Base-by-base conservation (phyloP, 805 yeast genomes). In the Teunomyces stri region DNA sequence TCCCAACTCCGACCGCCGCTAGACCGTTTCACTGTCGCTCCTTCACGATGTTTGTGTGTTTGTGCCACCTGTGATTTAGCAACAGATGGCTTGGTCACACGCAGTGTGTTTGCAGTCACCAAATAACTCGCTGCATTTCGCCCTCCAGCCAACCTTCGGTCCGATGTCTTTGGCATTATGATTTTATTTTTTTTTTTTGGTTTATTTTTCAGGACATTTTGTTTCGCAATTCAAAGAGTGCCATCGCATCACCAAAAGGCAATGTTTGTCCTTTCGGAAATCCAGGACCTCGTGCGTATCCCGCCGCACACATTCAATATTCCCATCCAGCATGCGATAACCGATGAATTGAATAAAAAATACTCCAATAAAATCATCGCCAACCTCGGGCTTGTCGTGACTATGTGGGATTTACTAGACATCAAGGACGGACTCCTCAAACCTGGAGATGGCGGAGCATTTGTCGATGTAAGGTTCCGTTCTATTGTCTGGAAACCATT, bases 401-500 rank as follows among this genome's bases (percentile, higher is more conserved):
- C 94, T 1, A 76, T 92, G 13, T 92, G 92, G 84, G 99, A 94
- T 62, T 63, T 94, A 3, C 67, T 84, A 39, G 78, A 77, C n/a
- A 82, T 87, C 21, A 88, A 87, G 42, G 98, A 94, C 56, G 99
- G 98, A 4, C 75, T 88, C 53, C 73, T 94, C 50, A 86, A 83
- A 57, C 96, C 96, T 1, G 98, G 99, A 6, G 98, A 94, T 66
- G 98, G 99, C 6, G 89, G 91, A 1, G 77, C 89, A 4, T 91
- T 76, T 57, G 82, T 89, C 35, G 86, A 84, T 52, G 87, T 85
- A 15, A 78, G 73, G 46, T 88, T 90, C 60, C 70, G 97, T 44
- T 74, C 86, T 41, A 72, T 91, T 7, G 84, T 92, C 1, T 94
- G 94, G 77, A 87, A 91, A 54, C 99, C 99, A 0, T 92, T 92